Conservation (phyloP, 331 rosid species). For the Cydonia oblonga region DNA sequence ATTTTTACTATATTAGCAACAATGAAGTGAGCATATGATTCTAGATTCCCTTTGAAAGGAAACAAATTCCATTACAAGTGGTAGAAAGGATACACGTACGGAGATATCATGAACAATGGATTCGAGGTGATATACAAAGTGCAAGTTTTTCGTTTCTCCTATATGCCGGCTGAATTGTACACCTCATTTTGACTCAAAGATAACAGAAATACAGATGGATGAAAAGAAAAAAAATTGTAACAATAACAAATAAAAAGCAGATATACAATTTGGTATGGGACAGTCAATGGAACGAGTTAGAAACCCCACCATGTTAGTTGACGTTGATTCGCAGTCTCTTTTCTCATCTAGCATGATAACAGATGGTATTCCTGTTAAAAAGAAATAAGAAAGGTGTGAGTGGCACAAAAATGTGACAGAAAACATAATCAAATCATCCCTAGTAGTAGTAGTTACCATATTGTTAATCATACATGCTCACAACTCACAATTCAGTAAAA, state of each 20-base stretch:
- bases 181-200: constrained; percentile 30
- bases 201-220: constrained; percentile 27
- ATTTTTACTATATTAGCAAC: background rate
- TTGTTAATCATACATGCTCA: background rate
- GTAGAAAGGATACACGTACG: constrained; percentile 5
- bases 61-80: constrained; percentile 11
- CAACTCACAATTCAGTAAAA: background rate
- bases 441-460: background rate
- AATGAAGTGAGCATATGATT: background rate
- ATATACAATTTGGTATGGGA: constrained; percentile 34
- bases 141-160: constrained; percentile 15
- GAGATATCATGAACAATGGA: constrained; percentile 23
- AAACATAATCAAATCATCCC: constrained; percentile 3
- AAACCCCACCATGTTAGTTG: constrained; percentile 20
- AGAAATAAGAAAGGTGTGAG: constrained; percentile 16
- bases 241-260: constrained; percentile 8
- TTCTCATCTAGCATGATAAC: constrained; percentile 15
- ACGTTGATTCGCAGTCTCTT: constrained; percentile 22
- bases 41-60: background rate
- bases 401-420: constrained; percentile 3
- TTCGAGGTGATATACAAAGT: constrained; percentile 19
- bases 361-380: constrained; percentile 24
- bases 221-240: constrained; percentile 5
- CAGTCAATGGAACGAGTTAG: constrained; percentile 24
- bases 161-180: constrained; percentile 44